Evolutionary conservation across 345 rosid species (phyloP).

Genomic region (Luvunga scandens): DNA sequence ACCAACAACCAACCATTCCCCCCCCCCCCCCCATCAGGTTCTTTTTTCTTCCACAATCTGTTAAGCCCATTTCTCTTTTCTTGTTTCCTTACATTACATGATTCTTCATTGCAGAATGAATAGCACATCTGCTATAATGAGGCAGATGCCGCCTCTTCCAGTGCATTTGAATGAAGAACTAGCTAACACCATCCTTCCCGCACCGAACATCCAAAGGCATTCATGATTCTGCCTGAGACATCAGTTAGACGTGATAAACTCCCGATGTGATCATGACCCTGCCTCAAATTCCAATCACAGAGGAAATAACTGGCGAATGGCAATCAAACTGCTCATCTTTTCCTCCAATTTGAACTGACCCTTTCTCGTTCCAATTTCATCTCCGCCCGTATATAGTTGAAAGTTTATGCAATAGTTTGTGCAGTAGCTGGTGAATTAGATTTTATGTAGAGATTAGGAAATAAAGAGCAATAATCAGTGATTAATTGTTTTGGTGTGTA

Average conservation of each 20-base stretch:
- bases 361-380: neutral
- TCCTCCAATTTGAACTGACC: neutral
- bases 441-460: conserved; percentile 7
- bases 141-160: conserved; percentile 72
- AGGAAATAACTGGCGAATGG: neutral
- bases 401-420: conserved; percentile 12
- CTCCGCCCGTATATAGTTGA: neutral
- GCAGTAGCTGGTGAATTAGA: conserved; percentile 8
- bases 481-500: conserved; percentile 3
- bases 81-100: neutral
- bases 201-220: conserved; percentile 23
- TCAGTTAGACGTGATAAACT: neutral
- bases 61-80: neutral
- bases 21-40: neutral
- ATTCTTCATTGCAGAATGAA: conserved; percentile 43
- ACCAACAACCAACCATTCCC: too few relatives aligned
- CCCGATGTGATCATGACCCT: neutral
- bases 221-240: conserved; percentile 19
- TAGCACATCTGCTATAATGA: conserved; percentile 57
- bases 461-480: conserved; percentile 1
- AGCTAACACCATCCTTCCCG: conserved; percentile 39
- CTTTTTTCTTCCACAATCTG: neutral
- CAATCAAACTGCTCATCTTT: conserved; percentile 7
- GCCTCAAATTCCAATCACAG: neutral
- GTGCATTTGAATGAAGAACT: conserved; percentile 55